Conservation (phyloP, 1,284 basidiomycete genomes). For the Volvariella volvacea region DNA sequence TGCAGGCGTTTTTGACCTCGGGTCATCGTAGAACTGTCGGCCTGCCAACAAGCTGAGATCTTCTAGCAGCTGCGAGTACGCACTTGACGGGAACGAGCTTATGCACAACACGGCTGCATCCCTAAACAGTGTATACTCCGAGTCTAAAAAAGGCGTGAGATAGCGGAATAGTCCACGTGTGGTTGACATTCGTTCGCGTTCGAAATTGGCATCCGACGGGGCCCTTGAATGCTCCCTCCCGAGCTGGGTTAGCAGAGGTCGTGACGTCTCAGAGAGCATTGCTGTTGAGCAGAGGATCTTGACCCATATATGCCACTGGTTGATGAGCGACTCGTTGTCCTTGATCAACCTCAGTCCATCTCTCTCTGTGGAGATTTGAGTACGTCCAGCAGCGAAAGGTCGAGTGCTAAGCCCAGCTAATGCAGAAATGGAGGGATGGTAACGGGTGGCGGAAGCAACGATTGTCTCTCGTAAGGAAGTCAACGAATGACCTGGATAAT, state of each 20-base stretch:
- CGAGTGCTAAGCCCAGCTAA: conserved; percentile 58
- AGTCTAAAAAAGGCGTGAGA: conserved; percentile 82
- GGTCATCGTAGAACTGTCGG: conserved; percentile 79
- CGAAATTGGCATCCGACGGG: conserved; percentile 65
- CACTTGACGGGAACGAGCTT: conserved; percentile 74
- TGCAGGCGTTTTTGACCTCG: conserved; percentile 43
- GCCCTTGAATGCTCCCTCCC: conserved; percentile 68
- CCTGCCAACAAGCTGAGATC: conserved; percentile 77
- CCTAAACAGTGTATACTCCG: conserved; percentile 78
- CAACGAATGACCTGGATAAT: conserved; percentile 38
- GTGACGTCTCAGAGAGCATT: conserved; percentile 53
- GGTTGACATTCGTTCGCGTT: conserved; percentile 70
- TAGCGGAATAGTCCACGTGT: conserved; percentile 82
- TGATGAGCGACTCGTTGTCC: conserved; percentile 63
- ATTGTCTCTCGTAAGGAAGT: conserved; percentile 54
- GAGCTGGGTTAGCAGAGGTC: conserved; percentile 44
- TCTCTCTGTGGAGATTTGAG: conserved; percentile 31
- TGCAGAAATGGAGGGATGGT: conserved; percentile 61
- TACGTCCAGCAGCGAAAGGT: conserved; percentile 37
- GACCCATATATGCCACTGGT: conserved; percentile 88
- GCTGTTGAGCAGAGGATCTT: conserved; percentile 80
- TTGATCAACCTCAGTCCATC: conserved; percentile 46
- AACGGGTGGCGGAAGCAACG: conserved; percentile 58
- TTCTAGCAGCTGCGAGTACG: conserved; percentile 79
- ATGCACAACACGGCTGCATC: conserved; percentile 86